Base-by-base conservation (phyloP, 78 protist genomes). In the Speleostelium caveatum region DNA sequence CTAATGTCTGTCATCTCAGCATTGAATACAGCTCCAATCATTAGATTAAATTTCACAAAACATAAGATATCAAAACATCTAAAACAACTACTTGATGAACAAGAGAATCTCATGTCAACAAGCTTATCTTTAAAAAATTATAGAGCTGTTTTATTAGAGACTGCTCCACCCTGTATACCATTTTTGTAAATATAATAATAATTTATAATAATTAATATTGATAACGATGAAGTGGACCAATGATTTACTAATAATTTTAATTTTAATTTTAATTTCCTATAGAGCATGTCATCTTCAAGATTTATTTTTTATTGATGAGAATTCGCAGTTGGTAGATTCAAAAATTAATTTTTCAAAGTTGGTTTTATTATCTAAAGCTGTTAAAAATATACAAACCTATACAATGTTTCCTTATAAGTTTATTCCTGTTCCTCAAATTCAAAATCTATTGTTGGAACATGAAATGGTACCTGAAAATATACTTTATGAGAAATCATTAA, bases 281-380 rank as follows among this genome's bases (percentile, higher is more conserved):
- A 19, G 17, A 4, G 60, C 45, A 1, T 72, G 59, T 19, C 78
- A 72, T 72, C 33, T 72, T 21, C 51, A 60, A 16, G 78, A 72
- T 72, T 53, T 72, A 33, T 60, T 72, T 2, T 72, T 72, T 56
- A 72, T 72, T 2, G 78, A 72, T 21, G 78, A 72, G 33, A 72
- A 72, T 72, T 39, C 33, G 32, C 65, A 45, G 51, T 10, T 72
- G 39, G 33, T 33, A 51, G 78, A 53, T 22, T 24, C 36, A 1
- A 45, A 33, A 72, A 72, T 72, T 36, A 72, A 72, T 53, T 72
- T 51, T 36, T 51, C 45, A 10, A 72, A 72, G 51, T 72, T 72
- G 63, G 78, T 51, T 33, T 26, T 51, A 33, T 51, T 36, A 21
- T 24, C 24, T 28, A 72, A 72, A 32, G 32, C 78, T 33, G 33